Conservation (phyloP, 169 alveolate species). For the Theileria luwenshuni region DNA sequence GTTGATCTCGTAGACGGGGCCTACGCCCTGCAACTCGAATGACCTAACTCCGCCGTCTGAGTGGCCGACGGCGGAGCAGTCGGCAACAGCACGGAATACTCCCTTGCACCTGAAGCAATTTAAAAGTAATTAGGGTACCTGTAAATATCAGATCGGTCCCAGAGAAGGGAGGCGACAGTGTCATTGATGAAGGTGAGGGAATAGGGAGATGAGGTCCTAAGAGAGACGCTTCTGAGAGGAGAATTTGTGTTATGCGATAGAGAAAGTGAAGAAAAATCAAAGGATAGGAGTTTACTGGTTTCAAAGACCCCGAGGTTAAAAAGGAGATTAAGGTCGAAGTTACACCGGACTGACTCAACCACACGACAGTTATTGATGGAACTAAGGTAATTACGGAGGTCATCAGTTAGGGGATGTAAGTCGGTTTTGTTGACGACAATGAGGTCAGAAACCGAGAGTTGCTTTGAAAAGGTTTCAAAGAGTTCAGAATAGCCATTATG, state of each 20-base stretch:
- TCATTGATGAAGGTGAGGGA: slow-evolving; percentile 44
- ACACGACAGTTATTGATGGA: slow-evolving; percentile 5
- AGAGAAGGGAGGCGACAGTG: slow-evolving; percentile 47
- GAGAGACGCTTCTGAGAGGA: slow-evolving; percentile 11
- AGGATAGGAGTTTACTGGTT: slow-evolving; percentile 31
- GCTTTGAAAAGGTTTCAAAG: slow-evolving; percentile 59
- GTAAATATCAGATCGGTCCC: slow-evolving; percentile 51
- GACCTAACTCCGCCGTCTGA: slow-evolving; percentile 23
- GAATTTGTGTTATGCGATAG: not conserved
- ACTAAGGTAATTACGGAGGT: slow-evolving; percentile 8
- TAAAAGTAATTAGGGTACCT: slow-evolving; percentile 17
- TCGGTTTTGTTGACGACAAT: slow-evolving; percentile 79
- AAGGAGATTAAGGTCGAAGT: slow-evolving; percentile 36
- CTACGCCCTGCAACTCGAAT: slow-evolving; percentile 75
- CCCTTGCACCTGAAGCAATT: slow-evolving; percentile 70
- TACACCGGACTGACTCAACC: slow-evolving; percentile 27
- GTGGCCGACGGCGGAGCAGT: slow-evolving; percentile 11
- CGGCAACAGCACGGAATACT: slow-evolving; percentile 57
- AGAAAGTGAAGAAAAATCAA: not conserved
- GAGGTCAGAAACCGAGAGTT: slow-evolving; percentile 80
- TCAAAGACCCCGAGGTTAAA: slow-evolving; percentile 51
- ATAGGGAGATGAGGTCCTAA: slow-evolving; percentile 29
- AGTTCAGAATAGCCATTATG: slow-evolving; percentile 29
- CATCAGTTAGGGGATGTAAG: slow-evolving; percentile 6
- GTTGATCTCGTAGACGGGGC: slow-evolving; percentile 68